These are phyloP conservation scores for Isabelozyma heimii DNA, from an alignment of 805 yeast genomes.

Conservation along the genomic window DNA sequence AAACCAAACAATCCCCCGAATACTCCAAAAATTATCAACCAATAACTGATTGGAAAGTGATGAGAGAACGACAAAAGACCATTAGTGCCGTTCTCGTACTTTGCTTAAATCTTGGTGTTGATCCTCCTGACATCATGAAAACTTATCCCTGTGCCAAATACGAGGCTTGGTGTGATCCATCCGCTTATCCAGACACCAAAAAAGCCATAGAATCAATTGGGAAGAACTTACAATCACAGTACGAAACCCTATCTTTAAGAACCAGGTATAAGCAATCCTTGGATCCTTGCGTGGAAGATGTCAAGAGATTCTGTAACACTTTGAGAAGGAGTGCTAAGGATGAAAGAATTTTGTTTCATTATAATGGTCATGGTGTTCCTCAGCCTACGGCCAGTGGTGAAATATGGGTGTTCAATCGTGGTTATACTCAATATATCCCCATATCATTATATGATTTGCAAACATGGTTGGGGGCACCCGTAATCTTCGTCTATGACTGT, in stretches of 20 bases:
- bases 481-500: conserved; percentile 92
- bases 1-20: conserved; percentile 43
- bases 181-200: conserved; percentile 75
- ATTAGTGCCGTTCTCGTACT: conserved; percentile 89
- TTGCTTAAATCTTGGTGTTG: conserved; percentile 91
- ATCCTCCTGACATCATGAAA: conserved; percentile 93
- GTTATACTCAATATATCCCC: conserved; percentile 96
- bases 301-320: conserved; percentile 86
- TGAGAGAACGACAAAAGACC: conserved; percentile 88
- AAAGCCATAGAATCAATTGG: conserved; percentile 92
- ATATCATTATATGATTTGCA: conserved; percentile 93
- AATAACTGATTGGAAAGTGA: conserved; percentile 85
- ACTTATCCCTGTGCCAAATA: conserved; percentile 89
- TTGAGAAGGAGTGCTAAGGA: conserved; percentile 88
- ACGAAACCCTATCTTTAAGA: conserved; percentile 82
- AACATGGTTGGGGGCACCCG: conserved; percentile 97
- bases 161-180: conserved; percentile 94
- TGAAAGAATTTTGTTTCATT: conserved; percentile 89
- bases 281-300: conserved; percentile 95
- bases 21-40: conserved; percentile 57
- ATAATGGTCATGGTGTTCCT: conserved; percentile 98
- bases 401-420: conserved; percentile 96
- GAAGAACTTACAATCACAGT: conserved; percentile 80
- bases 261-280: conserved; percentile 87
- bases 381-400: conserved; percentile 96